A percentile compares a stretch with the other conserved stretches of the same genome.
Evolutionary conservation across 495 filamentous ascomycete genomes (phyloP).

Genomic region (Jackrogersella minutella): DNA sequence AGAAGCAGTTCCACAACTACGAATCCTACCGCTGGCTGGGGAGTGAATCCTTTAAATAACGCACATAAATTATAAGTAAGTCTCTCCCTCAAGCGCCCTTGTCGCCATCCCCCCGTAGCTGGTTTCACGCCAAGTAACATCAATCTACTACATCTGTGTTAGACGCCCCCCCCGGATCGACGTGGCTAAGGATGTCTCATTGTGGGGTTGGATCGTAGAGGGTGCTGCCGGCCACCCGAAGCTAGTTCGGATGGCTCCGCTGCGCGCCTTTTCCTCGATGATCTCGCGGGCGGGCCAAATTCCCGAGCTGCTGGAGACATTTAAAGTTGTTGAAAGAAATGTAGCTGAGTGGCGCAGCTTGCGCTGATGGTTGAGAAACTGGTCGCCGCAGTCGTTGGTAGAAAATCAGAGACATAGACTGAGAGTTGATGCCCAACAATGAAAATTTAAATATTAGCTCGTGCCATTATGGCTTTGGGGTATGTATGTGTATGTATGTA

Average conservation of each 20-base stretch:
- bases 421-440: background rate
- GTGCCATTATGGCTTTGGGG: background rate
- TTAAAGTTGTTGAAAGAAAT: background rate
- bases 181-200: background rate
- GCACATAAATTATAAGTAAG: conserved; percentile 29
- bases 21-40: conserved; percentile 9
- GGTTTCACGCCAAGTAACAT: conserved; percentile 33
- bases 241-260: conserved; percentile 17
- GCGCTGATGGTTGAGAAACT: background rate
- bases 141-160: background rate
- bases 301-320: background rate
- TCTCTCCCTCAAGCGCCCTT: background rate
- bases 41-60: conserved; percentile 25
- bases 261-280: background rate
- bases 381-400: background rate
- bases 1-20: background rate
- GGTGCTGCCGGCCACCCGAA: conserved; percentile 30
- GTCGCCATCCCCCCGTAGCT: background rate
- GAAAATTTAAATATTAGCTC: background rate
- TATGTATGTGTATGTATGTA: background rate
- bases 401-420: background rate
- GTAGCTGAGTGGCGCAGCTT: conserved; percentile 13
- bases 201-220: conserved; percentile 31
- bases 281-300: background rate
- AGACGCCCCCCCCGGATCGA: conserved; percentile 22